Evolutionary conservation across 1,284 basidiomycete genomes (phyloP).

Genomic region (Leccinum colubrinum): DNA sequence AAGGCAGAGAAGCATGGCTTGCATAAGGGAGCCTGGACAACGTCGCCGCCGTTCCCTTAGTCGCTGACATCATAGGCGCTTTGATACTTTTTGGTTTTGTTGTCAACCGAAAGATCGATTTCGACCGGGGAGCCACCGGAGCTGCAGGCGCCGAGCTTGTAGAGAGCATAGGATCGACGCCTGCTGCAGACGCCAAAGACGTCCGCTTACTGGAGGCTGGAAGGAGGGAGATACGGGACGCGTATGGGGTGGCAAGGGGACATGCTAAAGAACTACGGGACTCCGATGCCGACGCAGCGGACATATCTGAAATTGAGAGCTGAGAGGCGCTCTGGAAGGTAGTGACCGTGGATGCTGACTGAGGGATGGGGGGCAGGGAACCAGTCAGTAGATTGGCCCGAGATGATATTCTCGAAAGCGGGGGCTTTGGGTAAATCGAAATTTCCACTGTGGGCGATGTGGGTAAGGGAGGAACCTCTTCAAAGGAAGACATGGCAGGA

Average conservation of each 20-base stretch:
- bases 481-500: constrained; percentile 17
- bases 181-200: constrained; percentile 25
- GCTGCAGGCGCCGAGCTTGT: constrained; percentile 1
- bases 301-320: constrained; percentile 21
- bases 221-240: constrained; percentile 26
- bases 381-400: constrained; percentile 12
- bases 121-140: constrained; percentile 15
- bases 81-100: constrained; percentile 28
- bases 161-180: constrained; percentile 16
- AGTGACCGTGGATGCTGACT: constrained; percentile 27
- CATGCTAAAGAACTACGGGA: constrained; percentile 22
- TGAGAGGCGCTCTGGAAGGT: constrained; percentile 25
- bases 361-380: constrained; percentile 28
- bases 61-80: constrained; percentile 8
- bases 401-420: constrained; percentile 25
- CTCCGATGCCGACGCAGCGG: constrained; percentile 13
- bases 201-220: constrained; percentile 26
- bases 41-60: not conserved
- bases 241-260: constrained; percentile 2
- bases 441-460: constrained; percentile 25
- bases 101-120: constrained; percentile 31
- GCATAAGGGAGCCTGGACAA: constrained; percentile 16
- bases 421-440: not conserved
- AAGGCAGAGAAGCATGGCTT: constrained; percentile 7
- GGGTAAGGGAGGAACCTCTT: constrained; percentile 29